These are phyloP conservation scores for Colletotrichum eremochloae DNA, from an alignment of 2,329 filamentous ascomycete species.

Conservation along the genomic window DNA sequence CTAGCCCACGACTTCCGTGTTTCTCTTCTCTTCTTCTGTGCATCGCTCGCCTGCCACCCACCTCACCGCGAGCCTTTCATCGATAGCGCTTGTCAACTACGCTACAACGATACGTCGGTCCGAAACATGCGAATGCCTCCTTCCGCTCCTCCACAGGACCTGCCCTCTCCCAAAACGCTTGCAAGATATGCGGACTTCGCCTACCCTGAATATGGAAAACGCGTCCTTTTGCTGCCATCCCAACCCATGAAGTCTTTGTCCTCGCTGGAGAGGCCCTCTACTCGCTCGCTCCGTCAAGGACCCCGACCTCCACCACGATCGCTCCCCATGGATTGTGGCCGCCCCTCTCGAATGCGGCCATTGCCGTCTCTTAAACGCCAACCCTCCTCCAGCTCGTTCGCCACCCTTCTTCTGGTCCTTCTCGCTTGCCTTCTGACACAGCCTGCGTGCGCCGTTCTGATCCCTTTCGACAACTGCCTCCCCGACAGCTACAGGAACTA, in stretches of 20 bases:
- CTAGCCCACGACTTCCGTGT: constrained; percentile 32
- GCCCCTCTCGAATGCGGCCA: not conserved
- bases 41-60: constrained; percentile 8
- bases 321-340: constrained; percentile 27
- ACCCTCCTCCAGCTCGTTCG: constrained; percentile 24
- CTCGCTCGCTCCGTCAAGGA: constrained; percentile 30
- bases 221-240: constrained; percentile 36
- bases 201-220: constrained; percentile 38
- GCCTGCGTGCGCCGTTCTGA: constrained; percentile 72
- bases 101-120: constrained; percentile 4
- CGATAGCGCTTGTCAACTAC: constrained; percentile 14
- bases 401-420: constrained; percentile 54
- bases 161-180: constrained; percentile 21
- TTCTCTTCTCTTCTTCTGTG: constrained; percentile 22
- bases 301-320: constrained; percentile 4
- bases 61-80: constrained; percentile 14
- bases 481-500: constrained; percentile 67
- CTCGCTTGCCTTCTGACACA: constrained; percentile 54
- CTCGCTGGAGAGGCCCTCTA: constrained; percentile 20
- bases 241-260: constrained; percentile 38
- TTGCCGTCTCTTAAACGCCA: not conserved
- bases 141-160: constrained; percentile 26
- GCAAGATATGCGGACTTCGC: constrained; percentile 37
- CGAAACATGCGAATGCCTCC: constrained; percentile 41
- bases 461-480: constrained; percentile 90